Evolutionary conservation across 2,329 filamentous ascomycete species (phyloP).

Genomic region (Botryotinia globosa): DNA sequence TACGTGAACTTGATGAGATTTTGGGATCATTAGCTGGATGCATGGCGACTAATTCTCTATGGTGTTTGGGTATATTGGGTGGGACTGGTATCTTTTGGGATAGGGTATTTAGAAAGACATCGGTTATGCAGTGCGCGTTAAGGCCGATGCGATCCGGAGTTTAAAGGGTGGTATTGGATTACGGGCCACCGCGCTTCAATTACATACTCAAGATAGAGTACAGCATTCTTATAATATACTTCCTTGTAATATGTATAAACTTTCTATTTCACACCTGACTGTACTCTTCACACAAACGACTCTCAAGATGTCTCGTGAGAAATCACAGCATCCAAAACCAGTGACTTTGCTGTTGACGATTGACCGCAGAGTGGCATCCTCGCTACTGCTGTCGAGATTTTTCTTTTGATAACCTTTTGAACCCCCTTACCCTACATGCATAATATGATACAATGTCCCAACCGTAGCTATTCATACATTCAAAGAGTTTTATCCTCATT

Average conservation of each 20-base stretch:
- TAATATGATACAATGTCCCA: background rate
- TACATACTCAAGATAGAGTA: background rate
- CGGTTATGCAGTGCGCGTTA: slow-evolving; percentile 34
- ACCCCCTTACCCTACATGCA: background rate
- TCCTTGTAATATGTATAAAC: slow-evolving; percentile 5
- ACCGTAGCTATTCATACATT: background rate
- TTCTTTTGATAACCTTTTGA: background rate
- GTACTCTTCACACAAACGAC: background rate
- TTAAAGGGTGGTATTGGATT: slow-evolving; percentile 19
- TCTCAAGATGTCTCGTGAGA: background rate
- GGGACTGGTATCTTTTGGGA: slow-evolving; percentile 4
- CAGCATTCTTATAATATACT: slow-evolving; percentile 15
- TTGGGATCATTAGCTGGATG: slow-evolving; percentile 13
- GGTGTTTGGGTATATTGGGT: slow-evolving; percentile 16
- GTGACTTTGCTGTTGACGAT: background rate
- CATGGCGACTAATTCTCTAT: background rate
- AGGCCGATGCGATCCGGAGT: slow-evolving; percentile 26
- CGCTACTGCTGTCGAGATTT: background rate
- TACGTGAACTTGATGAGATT: slow-evolving; percentile 19
- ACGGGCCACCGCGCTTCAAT: background rate
- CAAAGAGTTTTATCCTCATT: slow-evolving; percentile 19
- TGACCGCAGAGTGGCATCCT: background rate
- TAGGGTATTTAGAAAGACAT: slow-evolving; percentile 23
- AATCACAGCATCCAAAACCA: background rate
- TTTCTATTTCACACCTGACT: background rate